These are phyloP conservation scores for Plasmopara halstedii DNA, from an alignment of 352 stramenopile species.

Conservation along the genomic window DNA sequence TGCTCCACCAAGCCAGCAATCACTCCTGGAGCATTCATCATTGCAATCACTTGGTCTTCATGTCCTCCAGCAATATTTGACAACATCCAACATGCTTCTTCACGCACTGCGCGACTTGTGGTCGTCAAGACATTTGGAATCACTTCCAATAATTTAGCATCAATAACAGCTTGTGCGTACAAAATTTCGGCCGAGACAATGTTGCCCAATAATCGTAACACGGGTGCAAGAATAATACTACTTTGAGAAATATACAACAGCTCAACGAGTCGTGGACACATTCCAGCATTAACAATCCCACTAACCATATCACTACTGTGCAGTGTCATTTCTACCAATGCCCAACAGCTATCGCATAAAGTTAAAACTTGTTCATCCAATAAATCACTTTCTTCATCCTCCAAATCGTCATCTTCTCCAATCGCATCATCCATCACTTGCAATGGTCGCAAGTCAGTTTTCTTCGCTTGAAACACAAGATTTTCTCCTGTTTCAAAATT, in stretches of 20 bases:
- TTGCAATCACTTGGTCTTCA: slow-evolving; percentile 60
- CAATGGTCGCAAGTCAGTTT: slow-evolving; percentile 51
- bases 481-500: slow-evolving; percentile 86
- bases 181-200: slow-evolving; percentile 74
- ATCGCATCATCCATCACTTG: slow-evolving; percentile 78
- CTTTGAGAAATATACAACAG: slow-evolving; percentile 78
- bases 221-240: slow-evolving; percentile 71
- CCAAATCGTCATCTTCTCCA: slow-evolving; percentile 64
- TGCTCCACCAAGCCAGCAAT: slow-evolving; percentile 65
- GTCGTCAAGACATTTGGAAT: slow-evolving; percentile 79
- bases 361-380: slow-evolving; percentile 82
- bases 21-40: slow-evolving; percentile 66
- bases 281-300: slow-evolving; percentile 45
- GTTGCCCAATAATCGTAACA: slow-evolving; percentile 72
- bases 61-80: slow-evolving; percentile 78
- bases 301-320: slow-evolving; percentile 57
- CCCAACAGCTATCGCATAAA: slow-evolving; percentile 80
- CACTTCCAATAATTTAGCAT: slow-evolving; percentile 69
- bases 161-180: slow-evolving; percentile 70
- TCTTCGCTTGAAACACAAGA: slow-evolving; percentile 64
- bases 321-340: slow-evolving; percentile 75
- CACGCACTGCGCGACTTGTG: slow-evolving; percentile 66
- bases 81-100: slow-evolving; percentile 85
- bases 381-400: slow-evolving; percentile 63
- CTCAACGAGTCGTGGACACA: slow-evolving; percentile 72